phyloP scores from a whole-genome alignment of 116 monocot species.

The Dioscorea cayenensis region DNA sequence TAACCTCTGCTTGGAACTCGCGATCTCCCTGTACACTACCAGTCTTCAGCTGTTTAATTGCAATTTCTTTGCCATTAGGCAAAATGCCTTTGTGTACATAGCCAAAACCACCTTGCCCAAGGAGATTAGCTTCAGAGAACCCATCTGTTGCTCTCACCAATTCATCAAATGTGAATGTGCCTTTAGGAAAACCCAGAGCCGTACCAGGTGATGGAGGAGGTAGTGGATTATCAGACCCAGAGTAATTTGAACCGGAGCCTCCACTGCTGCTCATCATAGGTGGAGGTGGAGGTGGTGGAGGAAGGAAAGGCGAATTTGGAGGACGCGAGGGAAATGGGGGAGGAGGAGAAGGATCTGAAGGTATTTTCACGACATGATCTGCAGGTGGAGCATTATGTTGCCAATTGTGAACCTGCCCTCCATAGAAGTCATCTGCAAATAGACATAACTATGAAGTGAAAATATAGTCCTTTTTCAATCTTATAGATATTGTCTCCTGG shows the following conservation, averaged over 20 bases:
- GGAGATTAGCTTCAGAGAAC: conserved; percentile 76
- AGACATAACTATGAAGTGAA: not conserved
- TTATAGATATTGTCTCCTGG: no score
- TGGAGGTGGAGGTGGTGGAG: conserved; percentile 16
- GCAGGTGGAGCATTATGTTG: conserved; percentile 43
- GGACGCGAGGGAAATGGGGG: conserved; percentile 50
- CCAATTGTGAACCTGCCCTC: conserved; percentile 43
- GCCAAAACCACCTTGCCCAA: conserved; percentile 86
- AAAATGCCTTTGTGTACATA: conserved; percentile 72
- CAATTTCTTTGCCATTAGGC: conserved; percentile 69
- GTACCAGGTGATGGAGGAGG: conserved; percentile 26
- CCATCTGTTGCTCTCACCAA: conserved; percentile 53
- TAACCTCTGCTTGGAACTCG: conserved; percentile 82
- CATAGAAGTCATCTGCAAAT: conserved; percentile 36
- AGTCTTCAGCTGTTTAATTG: conserved; percentile 61
- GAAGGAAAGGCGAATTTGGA: conserved; percentile 15
- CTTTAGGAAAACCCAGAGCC: conserved; percentile 25
- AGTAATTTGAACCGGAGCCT: conserved; percentile 32
- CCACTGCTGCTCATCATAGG: conserved; percentile 18
- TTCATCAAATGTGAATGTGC: conserved; percentile 41
- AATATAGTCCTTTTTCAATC: not conserved
- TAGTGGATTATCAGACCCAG: conserved; percentile 26
- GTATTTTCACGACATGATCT: conserved; percentile 34
- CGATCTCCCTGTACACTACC: conserved; percentile 85
- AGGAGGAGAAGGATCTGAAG: conserved; percentile 39